Evolutionary conservation across 208 protist genomes (phyloP), one percentile per base, ranked within the genome.

Genomic region (Leishmania tarentolae): DNA sequence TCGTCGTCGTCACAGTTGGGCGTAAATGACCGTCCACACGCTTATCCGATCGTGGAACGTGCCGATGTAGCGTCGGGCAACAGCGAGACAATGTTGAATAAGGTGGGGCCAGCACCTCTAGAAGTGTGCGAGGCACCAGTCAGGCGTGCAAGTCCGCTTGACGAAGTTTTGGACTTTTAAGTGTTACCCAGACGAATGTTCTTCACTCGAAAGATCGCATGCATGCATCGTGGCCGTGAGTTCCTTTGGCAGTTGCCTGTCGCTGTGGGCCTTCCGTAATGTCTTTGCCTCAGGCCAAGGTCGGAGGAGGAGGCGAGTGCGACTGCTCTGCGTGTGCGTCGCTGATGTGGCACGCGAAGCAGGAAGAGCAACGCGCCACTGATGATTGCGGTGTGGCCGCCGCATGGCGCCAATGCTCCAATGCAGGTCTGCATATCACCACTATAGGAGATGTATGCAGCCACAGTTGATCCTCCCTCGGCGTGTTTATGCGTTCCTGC

Each of bases 111-210:
- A 17, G 3, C 61, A 8, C 21, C 21, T 0, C 31, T 11, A 28
- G 37, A 31, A 9, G 75, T 73, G 15, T 17, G 61, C 44, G 69
- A 77, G 56, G 81, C 81, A 8, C 90, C 90, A 9, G 80, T 83
- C 35, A 88, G 79, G 15, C 87, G 90, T 11, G 76, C 82, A 11
- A 91, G 88, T 61, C 90, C 90, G 31, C 73, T 93, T 24, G 90
- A 93, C 73, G 86, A 91, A 57, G 53, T 93, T 37, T 47, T 93
- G 28, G 90, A 93, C 3, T 90, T 92, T 75, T 92, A 70, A 88
- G 21, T 17, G 9, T 6, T n/a, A 42, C 28, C n/a, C 40, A 31
- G 31, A 0, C 35, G 1, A 5, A 40, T 24, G 19, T 3, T n/a
- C n/a, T n/a, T n/a, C n/a, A n/a, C n/a, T n/a, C n/a, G n/a, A n/a